Evolutionary conservation across 805 yeast genomes (phyloP), one percentile per base, ranked within the genome.

Genomic region (Nakazawaea laoshanensis): DNA sequence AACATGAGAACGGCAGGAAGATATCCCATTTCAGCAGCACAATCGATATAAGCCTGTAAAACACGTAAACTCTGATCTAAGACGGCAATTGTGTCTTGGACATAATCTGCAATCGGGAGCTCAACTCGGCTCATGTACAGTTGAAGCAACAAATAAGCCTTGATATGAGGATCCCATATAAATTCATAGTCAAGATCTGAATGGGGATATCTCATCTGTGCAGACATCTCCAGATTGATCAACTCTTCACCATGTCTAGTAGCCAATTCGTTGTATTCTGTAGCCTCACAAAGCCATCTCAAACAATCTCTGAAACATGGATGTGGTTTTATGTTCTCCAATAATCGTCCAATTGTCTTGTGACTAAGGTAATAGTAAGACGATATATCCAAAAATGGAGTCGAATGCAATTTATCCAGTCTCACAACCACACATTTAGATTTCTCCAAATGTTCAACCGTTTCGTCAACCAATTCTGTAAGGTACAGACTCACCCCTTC

Each of bases 301-400:
- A 92, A 50, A 62, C 88, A 70, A 33, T 75, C 72, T 50, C 87
- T 58, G 46, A 81, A 75, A 4, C 67, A 49, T 12, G 66, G 60
- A 11, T 53, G 37, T 6, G 58, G 58, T 21, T 52, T 51, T 12
- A 83, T 66, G 33, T 71, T 70, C 11, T 59, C 60, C 37, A 85
- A 57, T 33, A 89, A 61, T 36, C 68, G 72, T 38, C 96, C 65
- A 41, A 92, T 73, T 0, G 97, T 88, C 52, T 75, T 75, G 55
- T 92, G 97, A 1, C 96, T 86, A 46, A 92, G 65, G 60, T 92
- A 92, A 56, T 92, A 92, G 57, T 82, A 92, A 2, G 96, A 86
- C 2, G 95, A 71, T 25, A 92, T 84, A 41, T 76, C 72, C 57
- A 92, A 65, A 51, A 76, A 87, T 13, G 94, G 85, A 0, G 97